These are phyloP conservation scores for Fusarium pininemorale DNA, from an alignment of 2,329 filamentous ascomycete genomes.

Conservation along the genomic window DNA sequence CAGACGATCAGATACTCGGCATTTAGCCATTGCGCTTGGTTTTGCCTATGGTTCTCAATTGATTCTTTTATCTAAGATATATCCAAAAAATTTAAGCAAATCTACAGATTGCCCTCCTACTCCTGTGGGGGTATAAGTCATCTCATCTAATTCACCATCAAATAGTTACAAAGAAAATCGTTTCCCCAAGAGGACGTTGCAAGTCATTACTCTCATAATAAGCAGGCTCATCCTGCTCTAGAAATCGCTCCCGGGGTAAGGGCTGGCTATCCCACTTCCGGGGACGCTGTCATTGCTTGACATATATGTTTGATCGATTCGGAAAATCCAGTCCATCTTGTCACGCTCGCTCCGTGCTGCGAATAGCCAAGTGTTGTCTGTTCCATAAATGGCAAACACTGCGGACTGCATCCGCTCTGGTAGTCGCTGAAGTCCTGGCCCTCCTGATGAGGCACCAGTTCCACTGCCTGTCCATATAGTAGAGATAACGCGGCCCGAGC, in stretches of 20 bases:
- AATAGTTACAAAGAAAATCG: constrained; percentile 42
- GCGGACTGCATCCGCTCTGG: constrained; percentile 71
- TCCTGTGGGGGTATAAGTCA: constrained; percentile 44
- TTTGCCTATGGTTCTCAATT: constrained; percentile 4
- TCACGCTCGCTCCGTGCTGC: constrained; percentile 88
- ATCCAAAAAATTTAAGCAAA: constrained; percentile 36
- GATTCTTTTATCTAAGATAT: constrained; percentile 30
- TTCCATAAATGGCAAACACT: constrained; percentile 94
- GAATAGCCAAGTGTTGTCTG: constrained; percentile 95
- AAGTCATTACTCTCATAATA: constrained; percentile 42
- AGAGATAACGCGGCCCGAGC: constrained; percentile 63
- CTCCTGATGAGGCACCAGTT: constrained; percentile 42
- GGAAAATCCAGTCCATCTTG: constrained; percentile 96
- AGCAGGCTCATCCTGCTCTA: constrained; percentile 25
- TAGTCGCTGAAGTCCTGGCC: constrained; percentile 59
- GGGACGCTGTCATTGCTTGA: constrained; percentile 56
- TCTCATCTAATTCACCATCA: constrained; percentile 44
- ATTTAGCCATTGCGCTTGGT: neutral
- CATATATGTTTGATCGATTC: constrained; percentile 83
- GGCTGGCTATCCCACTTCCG: constrained; percentile 51
- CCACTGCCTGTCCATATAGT: constrained; percentile 63
- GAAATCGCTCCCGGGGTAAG: constrained; percentile 46
- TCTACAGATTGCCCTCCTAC: constrained; percentile 39
- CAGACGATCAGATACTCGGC: neutral
- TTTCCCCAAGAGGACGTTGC: constrained; percentile 41